These are phyloP conservation scores for Peronospora destructor DNA, from an alignment of 352 stramenopile species.

Conservation along the genomic window DNA sequence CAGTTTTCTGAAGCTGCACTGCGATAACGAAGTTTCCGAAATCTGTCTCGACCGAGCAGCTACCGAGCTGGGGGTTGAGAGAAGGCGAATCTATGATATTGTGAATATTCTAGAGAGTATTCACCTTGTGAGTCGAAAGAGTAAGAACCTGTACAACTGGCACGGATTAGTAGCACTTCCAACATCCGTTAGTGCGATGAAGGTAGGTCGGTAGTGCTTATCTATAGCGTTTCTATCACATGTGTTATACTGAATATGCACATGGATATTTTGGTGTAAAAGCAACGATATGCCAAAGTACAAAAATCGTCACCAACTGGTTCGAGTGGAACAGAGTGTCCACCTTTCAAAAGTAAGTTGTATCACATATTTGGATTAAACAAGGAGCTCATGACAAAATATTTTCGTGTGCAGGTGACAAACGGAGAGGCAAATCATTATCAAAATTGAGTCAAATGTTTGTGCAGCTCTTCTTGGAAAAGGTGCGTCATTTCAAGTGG, in stretches of 20 bases:
- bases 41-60: conserved; percentile 72
- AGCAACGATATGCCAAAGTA: conserved; percentile 44
- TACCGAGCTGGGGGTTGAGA: conserved; percentile 79
- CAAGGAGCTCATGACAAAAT: conserved; percentile 3
- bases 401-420: conserved; percentile 28
- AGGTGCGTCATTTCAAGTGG: conserved; percentile 29
- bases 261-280: neutral
- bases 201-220: conserved; percentile 28
- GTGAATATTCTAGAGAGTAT: conserved; percentile 97
- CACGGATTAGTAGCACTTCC: conserved; percentile 66
- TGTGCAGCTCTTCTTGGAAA: conserved; percentile 91
- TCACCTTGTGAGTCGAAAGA: conserved; percentile 90
- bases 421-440: conserved; percentile 79
- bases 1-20: conserved; percentile 77
- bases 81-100: conserved; percentile 95
- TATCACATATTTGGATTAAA: neutral
- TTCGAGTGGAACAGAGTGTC: conserved; percentile 38
- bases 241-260: neutral
- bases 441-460: conserved; percentile 92
- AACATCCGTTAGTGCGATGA: conserved; percentile 63
- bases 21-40: conserved; percentile 55
- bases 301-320: conserved; percentile 22
- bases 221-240: neutral
- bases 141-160: conserved; percentile 95
- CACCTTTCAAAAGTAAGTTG: conserved; percentile 47